Percentiles rank a stretch among this genome's conserved stretches.
These are phyloP conservation scores for Colletotrichum sp. DNA, from an alignment of 2,329 filamentous ascomycete species.

Conservation along the genomic window DNA sequence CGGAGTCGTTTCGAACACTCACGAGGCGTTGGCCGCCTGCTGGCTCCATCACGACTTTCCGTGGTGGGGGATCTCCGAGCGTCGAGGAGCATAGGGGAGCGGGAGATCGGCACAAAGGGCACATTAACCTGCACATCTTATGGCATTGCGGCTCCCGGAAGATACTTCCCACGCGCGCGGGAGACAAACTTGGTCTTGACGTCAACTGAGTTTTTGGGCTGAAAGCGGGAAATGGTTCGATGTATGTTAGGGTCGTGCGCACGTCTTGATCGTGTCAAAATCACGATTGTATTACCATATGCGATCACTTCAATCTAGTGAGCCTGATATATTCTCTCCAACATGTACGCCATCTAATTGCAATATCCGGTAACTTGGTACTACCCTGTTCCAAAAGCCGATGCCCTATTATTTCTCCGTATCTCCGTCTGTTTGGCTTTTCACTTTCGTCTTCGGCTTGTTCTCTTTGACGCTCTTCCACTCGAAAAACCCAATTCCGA, in stretches of 20 bases:
- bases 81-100: neutral
- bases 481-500: constrained; percentile 13
- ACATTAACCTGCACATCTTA: neutral
- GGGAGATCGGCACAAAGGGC: constrained; percentile 1
- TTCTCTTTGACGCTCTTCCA: constrained; percentile 13
- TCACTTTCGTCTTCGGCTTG: neutral
- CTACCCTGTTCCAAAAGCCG: neutral
- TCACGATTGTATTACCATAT: neutral
- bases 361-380: neutral
- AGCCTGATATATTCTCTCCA: neutral
- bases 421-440: neutral
- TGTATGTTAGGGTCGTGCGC: neutral
- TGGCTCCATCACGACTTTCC: neutral
- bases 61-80: neutral
- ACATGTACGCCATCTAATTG: neutral
- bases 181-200: neutral
- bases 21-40: neutral
- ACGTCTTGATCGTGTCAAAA: neutral
- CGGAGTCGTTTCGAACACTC: constrained; percentile 6
- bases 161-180: neutral
- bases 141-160: neutral
- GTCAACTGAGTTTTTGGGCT: neutral
- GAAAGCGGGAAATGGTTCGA: neutral
- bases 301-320: neutral
- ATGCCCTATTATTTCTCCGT: neutral